phyloP scores from a whole-genome alignment of 2,329 filamentous ascomycete species.

The Pseudohalonectria lignicola region DNA sequence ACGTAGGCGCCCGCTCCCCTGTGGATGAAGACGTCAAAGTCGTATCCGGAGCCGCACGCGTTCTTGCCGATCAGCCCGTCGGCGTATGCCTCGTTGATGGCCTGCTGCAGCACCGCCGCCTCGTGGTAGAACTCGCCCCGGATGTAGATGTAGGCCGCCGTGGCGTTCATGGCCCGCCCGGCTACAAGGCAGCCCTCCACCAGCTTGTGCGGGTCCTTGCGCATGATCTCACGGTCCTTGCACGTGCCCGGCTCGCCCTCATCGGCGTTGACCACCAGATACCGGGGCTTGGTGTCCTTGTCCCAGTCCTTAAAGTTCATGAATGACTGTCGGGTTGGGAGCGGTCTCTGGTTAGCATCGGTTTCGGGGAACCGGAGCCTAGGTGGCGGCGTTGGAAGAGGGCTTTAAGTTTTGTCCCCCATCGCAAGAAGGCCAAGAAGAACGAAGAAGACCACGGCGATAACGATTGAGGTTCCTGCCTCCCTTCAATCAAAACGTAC shows the following conservation, averaged over 20 bases:
- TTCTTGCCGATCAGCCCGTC: constrained; percentile 96
- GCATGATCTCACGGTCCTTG: constrained; percentile 99
- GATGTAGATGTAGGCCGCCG: constrained; percentile 98
- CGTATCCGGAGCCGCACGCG: constrained; percentile 90
- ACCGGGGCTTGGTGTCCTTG: constrained; percentile 90
- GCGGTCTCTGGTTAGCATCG: constrained; percentile 8
- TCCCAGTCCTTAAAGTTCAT: constrained; percentile 99
- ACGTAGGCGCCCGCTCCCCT: constrained; percentile 96
- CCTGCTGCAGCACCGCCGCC: constrained; percentile 82
- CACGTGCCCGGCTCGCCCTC: constrained; percentile 98
- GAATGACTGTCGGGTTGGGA: constrained; percentile 57
- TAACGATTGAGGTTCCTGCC: too few relatives aligned
- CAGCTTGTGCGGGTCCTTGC: constrained; percentile 98
- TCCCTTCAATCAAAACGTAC: too few relatives aligned
- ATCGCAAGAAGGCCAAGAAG: constrained; percentile 1
- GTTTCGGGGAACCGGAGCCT: background rate
- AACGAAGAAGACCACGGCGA: too few relatives aligned
- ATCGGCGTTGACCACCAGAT: constrained; percentile 96
- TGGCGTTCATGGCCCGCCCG: constrained; percentile 97
- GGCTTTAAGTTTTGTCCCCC: too few relatives aligned
- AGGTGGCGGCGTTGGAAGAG: too few relatives aligned
- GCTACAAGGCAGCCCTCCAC: constrained; percentile 94
- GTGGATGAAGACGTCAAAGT: constrained; percentile 96
- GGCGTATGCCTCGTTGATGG: constrained; percentile 95
- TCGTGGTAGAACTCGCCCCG: constrained; percentile 97